Evolutionary conservation across 306 rosid genomes (phyloP).

Genomic region (Urtica urens): DNA sequence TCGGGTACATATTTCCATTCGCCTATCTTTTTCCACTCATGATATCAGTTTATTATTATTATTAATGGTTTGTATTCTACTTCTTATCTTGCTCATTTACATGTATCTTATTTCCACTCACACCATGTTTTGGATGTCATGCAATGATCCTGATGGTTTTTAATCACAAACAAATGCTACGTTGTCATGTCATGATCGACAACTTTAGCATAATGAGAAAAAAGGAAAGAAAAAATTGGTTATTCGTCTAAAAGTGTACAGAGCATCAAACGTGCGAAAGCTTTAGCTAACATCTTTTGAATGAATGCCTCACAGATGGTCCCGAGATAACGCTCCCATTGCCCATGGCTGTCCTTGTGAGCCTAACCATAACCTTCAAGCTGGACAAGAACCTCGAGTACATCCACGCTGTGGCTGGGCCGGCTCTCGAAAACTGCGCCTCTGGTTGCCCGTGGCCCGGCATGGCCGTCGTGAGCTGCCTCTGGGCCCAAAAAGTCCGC

Average conservation of each 20-base stretch:
- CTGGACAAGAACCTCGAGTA: conserved; percentile 54
- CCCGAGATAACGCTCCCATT: conserved; percentile 55
- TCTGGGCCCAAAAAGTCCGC: conserved; percentile 79
- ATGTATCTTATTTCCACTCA: not conserved
- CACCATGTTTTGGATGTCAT: no score
- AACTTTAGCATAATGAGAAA: no score
- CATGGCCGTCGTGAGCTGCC: conserved; percentile 55
- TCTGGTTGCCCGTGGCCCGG: conserved; percentile 67
- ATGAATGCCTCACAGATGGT: conserved; percentile 23
- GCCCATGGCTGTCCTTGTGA: conserved; percentile 78
- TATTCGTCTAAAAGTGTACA: no score
- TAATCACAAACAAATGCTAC: no score
- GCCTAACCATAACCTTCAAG: conserved; percentile 75
- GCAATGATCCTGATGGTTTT: no score
- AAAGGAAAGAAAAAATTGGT: no score
- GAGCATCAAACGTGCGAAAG: no score
- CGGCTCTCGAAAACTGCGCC: conserved; percentile 62
- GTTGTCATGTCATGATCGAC: no score
- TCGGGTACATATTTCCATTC: conserved; percentile 33
- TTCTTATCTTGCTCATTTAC: not conserved
- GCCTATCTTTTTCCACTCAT: not conserved
- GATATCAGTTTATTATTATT: not conserved
- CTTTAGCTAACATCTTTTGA: conserved; percentile 4
- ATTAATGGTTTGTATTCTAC: no score
- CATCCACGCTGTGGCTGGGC: conserved; percentile 58